These are phyloP conservation scores for Ascoidea tarda DNA, from an alignment of 805 yeast species.

Conservation along the genomic window DNA sequence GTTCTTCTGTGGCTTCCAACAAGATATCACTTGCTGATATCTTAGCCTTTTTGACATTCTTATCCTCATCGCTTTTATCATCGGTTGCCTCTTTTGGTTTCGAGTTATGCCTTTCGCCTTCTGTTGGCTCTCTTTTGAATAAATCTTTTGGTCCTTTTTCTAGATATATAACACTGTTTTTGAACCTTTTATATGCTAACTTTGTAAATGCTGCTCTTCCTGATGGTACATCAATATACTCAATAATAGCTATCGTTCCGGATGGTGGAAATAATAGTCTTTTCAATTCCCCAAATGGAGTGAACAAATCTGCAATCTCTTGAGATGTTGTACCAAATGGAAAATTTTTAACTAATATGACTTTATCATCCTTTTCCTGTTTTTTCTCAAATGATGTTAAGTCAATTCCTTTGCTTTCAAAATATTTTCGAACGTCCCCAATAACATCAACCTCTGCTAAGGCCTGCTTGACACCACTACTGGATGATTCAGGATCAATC, in stretches of 20 bases:
- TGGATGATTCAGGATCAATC: slow-evolving; percentile 75
- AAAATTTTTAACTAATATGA: slow-evolving; percentile 78
- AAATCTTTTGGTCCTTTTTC: slow-evolving; percentile 89
- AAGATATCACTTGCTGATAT: slow-evolving; percentile 29
- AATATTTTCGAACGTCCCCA: slow-evolving; percentile 79
- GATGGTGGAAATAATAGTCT: slow-evolving; percentile 89
- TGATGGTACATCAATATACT: slow-evolving; percentile 66
- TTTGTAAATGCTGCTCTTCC: slow-evolving; percentile 87
- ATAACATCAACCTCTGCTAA: slow-evolving; percentile 94
- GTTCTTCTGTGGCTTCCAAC: slow-evolving; percentile 20
- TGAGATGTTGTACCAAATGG: slow-evolving; percentile 74
- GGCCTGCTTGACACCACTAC: slow-evolving; percentile 91
- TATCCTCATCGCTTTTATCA: slow-evolving; percentile 20
- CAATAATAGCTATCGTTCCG: slow-evolving; percentile 91
- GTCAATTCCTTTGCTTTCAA: slow-evolving; percentile 79
- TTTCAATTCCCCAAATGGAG: slow-evolving; percentile 65
- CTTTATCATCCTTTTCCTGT: slow-evolving; percentile 63
- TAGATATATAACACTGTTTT: slow-evolving; percentile 73
- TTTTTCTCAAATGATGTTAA: slow-evolving; percentile 46
- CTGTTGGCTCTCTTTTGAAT: slow-evolving; percentile 45
- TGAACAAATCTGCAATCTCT: slow-evolving; percentile 72
- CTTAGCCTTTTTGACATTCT: slow-evolving; percentile 25
- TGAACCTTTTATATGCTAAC: slow-evolving; percentile 76
- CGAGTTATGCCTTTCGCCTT: slow-evolving; percentile 19
- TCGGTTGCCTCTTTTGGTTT: slow-evolving; percentile 14